phyloP scores from a whole-genome alignment of 2,329 filamentous ascomycete genomes.

The Penicillium fuscoglaucum region DNA sequence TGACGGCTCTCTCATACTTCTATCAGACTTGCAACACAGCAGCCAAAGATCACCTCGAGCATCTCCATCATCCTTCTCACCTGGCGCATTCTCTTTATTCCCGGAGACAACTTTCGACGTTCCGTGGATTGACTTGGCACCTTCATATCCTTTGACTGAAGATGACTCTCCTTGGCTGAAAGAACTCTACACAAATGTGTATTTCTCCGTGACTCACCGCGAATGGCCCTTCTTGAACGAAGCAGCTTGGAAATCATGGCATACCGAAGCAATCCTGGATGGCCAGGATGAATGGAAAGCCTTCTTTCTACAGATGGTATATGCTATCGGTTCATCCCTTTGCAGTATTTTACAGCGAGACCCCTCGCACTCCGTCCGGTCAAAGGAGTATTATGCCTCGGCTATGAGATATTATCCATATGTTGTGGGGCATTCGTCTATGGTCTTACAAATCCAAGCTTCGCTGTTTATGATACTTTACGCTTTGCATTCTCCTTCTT shows the following conservation, averaged over 20 bases:
- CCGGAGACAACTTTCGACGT: conserved; percentile 19
- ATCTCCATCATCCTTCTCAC: conserved; percentile 7
- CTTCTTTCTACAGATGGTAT: conserved; percentile 31
- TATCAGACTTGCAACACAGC: conserved; percentile 5
- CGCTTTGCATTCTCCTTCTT: conserved; percentile 29
- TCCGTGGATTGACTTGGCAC: conserved; percentile 15
- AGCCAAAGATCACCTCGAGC: neutral
- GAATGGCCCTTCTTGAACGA: conserved; percentile 32
- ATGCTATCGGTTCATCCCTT: conserved; percentile 30
- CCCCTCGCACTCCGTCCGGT: conserved; percentile 21
- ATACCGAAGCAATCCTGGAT: conserved; percentile 14
- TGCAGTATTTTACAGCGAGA: conserved; percentile 26
- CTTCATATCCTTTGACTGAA: conserved; percentile 9
- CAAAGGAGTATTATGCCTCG: conserved; percentile 26
- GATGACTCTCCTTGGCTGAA: conserved; percentile 22
- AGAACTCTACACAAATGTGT: conserved; percentile 29
- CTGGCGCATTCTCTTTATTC: conserved; percentile 11
- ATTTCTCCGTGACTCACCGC: conserved; percentile 29
- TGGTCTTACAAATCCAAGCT: conserved; percentile 31
- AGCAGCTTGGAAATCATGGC: conserved; percentile 26
- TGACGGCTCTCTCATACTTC: conserved; percentile 2
- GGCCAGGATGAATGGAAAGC: conserved; percentile 25
- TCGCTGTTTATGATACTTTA: conserved; percentile 31
- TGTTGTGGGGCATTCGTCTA: conserved; percentile 27
- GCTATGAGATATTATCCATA: conserved; percentile 31